Evolutionary conservation across 1,284 basidiomycete species (phyloP).

Genomic region (Somion occarium): DNA sequence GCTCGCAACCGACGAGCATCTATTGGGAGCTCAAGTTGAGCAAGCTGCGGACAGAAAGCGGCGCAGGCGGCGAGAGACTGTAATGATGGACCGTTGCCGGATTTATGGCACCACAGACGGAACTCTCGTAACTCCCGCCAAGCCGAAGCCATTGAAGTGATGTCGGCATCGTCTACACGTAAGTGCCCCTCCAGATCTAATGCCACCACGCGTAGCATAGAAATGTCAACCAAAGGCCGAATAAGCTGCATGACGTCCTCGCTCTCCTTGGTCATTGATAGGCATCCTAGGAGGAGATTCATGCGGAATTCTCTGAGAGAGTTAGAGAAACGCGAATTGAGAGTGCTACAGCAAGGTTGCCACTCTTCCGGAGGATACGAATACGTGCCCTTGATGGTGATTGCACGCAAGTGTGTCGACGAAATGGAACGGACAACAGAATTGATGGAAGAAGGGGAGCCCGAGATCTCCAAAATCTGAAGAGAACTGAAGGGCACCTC

Average conservation of each 20-base stretch:
- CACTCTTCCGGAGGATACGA: neutral
- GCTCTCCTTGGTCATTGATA: neutral
- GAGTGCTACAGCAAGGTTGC: neutral
- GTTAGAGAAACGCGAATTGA: neutral
- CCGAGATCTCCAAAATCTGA: neutral
- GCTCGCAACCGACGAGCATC: neutral
- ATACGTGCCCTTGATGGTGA: constrained; percentile 1
- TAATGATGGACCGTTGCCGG: constrained; percentile 3
- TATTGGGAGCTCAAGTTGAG: constrained; percentile 3
- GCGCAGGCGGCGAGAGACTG: constrained; percentile 7
- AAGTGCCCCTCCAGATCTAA: constrained; percentile 8
- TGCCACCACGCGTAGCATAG: constrained; percentile 2
- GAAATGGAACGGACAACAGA: neutral
- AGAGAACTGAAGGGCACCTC: neutral
- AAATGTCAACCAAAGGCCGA: constrained; percentile 1
- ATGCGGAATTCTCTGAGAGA: constrained; percentile 6
- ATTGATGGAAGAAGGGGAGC: constrained; percentile 1
- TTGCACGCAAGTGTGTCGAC: neutral
- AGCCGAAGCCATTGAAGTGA: constrained; percentile 7
- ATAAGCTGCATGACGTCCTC: neutral
- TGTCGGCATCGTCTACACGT: constrained; percentile 4
- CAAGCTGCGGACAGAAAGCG: neutral
- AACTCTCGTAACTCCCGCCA: constrained; percentile 8
- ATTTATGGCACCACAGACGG: constrained; percentile 9
- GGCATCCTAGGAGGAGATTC: neutral